These are phyloP conservation scores for Podospora appendiculata DNA, from an alignment of 495 filamentous ascomycete species.

Conservation along the genomic window DNA sequence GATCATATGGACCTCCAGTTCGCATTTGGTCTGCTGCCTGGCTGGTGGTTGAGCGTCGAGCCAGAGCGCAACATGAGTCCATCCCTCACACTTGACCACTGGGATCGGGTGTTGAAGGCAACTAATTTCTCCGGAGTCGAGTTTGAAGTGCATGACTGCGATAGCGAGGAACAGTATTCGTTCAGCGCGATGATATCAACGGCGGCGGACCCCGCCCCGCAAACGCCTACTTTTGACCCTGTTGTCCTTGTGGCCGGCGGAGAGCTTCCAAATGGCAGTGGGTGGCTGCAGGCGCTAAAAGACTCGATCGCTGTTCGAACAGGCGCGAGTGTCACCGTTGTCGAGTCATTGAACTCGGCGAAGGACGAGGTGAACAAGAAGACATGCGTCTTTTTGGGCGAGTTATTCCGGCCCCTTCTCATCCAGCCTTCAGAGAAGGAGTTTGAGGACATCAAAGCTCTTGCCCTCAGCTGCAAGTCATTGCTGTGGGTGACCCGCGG, in stretches of 20 bases:
- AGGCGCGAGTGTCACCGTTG: background rate
- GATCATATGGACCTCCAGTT: slow-evolving; percentile 23
- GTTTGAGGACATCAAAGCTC: background rate
- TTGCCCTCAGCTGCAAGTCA: background rate
- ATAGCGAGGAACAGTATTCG: background rate
- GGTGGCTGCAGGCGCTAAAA: background rate
- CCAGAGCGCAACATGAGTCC: slow-evolving; percentile 23
- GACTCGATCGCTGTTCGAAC: background rate
- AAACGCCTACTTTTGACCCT: background rate
- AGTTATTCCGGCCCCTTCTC: background rate
- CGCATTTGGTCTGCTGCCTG: slow-evolving; percentile 28
- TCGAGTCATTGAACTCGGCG: background rate
- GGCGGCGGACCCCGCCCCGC: background rate
- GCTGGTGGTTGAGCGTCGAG: slow-evolving; percentile 38
- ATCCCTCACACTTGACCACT: slow-evolving; percentile 8
- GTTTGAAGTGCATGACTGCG: background rate
- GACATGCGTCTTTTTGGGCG: background rate
- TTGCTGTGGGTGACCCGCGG: background rate
- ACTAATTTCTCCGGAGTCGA: slow-evolving; percentile 4
- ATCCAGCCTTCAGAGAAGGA: background rate
- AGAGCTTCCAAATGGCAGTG: background rate
- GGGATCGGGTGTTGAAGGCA: background rate
- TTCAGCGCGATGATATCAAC: background rate
- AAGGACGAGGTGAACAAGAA: background rate
- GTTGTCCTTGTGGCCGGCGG: background rate